These are phyloP conservation scores for Ustulina deusta DNA, from an alignment of 2,329 filamentous ascomycete genomes.

Conservation along the genomic window DNA sequence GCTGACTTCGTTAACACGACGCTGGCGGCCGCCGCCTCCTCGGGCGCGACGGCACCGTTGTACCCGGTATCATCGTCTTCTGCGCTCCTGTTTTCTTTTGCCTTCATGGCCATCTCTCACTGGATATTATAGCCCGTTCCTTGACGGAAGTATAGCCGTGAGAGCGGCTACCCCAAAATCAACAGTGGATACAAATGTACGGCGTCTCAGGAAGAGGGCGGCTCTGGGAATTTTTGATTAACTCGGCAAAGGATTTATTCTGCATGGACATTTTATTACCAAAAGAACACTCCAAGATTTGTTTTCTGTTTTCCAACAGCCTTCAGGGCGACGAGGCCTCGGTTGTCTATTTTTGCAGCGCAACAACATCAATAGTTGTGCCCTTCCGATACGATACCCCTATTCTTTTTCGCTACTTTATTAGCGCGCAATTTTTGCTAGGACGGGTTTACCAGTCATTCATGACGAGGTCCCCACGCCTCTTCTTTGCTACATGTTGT, in stretches of 20 bases:
- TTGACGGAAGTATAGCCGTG: not conserved
- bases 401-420: conserved; percentile 13
- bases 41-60: conserved; percentile 37
- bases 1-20: conserved; percentile 67
- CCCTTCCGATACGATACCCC: conserved; percentile 32
- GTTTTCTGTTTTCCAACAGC: not conserved
- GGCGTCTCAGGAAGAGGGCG: conserved; percentile 32
- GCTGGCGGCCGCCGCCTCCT: conserved; percentile 55
- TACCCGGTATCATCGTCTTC: conserved; percentile 38
- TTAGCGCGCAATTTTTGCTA: not conserved
- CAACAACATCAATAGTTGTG: conserved; percentile 3
- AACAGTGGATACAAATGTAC: conserved; percentile 7
- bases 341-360: conserved; percentile 9
- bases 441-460: not conserved
- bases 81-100: conserved; percentile 44
- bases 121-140: conserved; percentile 43
- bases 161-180: conserved; percentile 2
- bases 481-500: conserved; percentile 4
- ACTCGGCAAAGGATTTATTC: conserved; percentile 5
- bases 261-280: not conserved
- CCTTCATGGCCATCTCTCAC: conserved; percentile 43
- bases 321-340: conserved; percentile 16
- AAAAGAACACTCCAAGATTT: conserved; percentile 12
- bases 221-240: not conserved
- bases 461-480: not conserved